These are phyloP conservation scores for Cryptosporidium felis DNA, from an alignment of 169 alveolate genomes.

Conservation along the genomic window DNA sequence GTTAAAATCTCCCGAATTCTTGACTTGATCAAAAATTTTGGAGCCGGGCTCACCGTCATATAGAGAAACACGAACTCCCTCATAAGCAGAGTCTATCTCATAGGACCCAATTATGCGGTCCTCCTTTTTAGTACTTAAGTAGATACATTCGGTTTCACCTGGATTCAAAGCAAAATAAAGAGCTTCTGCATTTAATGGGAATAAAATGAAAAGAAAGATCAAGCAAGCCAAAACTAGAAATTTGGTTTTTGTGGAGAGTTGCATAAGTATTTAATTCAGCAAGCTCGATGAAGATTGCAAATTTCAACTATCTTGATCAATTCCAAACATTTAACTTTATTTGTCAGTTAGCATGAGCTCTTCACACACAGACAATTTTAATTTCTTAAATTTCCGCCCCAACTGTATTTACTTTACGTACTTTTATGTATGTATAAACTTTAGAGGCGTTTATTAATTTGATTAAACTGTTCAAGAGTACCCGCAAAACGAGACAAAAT, in stretches of 20 bases:
- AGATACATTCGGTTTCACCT: constrained; percentile 36
- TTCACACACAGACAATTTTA: not conserved
- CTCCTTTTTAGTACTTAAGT: not conserved
- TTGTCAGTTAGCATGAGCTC: not conserved
- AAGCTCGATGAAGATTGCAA: too few relatives aligned
- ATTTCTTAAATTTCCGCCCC: not conserved
- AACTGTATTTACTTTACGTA: not conserved
- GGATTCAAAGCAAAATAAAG: constrained; percentile 33
- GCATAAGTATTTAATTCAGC: too few relatives aligned
- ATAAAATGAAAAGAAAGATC: not conserved
- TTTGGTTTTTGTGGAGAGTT: too few relatives aligned
- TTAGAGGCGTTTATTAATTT: too few relatives aligned
- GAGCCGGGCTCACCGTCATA: not conserved
- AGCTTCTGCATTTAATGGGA: constrained; percentile 3
- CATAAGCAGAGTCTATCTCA: constrained; percentile 36
- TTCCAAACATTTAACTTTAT: too few relatives aligned
- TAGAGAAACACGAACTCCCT: constrained; percentile 37
- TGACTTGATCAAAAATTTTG: constrained; percentile 16
- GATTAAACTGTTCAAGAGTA: too few relatives aligned
- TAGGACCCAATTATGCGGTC: constrained; percentile 53
- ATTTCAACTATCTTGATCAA: too few relatives aligned
- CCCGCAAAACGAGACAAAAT: constrained; percentile 43
- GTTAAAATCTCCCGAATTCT: constrained; percentile 40
- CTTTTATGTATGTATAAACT: too few relatives aligned
- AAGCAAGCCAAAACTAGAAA: too few relatives aligned